These are phyloP conservation scores for Monascus ruber DNA, from an alignment of 2,329 filamentous ascomycete genomes.

Conservation along the genomic window DNA sequence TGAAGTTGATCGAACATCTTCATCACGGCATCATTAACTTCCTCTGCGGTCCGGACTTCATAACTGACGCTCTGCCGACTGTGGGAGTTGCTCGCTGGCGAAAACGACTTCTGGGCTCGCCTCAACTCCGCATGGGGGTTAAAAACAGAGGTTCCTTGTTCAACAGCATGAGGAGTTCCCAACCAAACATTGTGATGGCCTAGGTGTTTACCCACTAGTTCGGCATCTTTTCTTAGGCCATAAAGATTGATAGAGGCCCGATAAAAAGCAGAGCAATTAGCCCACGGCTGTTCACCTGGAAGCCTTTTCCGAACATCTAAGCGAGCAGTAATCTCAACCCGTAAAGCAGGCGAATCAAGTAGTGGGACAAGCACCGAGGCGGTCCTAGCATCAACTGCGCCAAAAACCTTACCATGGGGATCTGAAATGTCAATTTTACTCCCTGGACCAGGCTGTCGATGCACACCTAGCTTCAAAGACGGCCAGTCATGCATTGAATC, in stretches of 20 bases:
- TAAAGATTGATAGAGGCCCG: slow-evolving; percentile 66
- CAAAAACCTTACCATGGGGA: slow-evolving; percentile 59
- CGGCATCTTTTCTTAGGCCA: slow-evolving; percentile 56
- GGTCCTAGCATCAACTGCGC: slow-evolving; percentile 57
- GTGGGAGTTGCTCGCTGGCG: slow-evolving; percentile 12
- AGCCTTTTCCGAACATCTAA: slow-evolving; percentile 56
- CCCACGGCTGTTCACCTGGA: slow-evolving; percentile 53
- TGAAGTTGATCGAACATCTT: slow-evolving; percentile 79
- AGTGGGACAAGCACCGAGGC: slow-evolving; percentile 59
- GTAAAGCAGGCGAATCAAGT: slow-evolving; percentile 53
- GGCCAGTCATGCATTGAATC: slow-evolving; percentile 52
- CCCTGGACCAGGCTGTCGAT: slow-evolving; percentile 45
- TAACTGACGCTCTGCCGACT: slow-evolving; percentile 19
- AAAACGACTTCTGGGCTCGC: slow-evolving; percentile 24
- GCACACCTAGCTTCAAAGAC: slow-evolving; percentile 60
- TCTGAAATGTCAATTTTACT: slow-evolving; percentile 63
- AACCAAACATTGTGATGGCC: slow-evolving; percentile 57
- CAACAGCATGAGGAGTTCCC: slow-evolving; percentile 52
- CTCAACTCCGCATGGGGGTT: slow-evolving; percentile 60
- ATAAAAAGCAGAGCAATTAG: slow-evolving; percentile 49
- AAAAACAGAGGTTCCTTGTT: slow-evolving; percentile 57
- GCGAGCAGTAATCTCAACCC: slow-evolving; percentile 60
- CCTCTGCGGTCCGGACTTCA: slow-evolving; percentile 60
- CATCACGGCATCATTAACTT: slow-evolving; percentile 74
- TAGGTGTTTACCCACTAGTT: slow-evolving; percentile 56